Evolutionary conservation across 2,329 filamentous ascomycete genomes (phyloP), one percentile per base, ranked within the genome.

Genomic region (Zasmidium citrigriseum): DNA sequence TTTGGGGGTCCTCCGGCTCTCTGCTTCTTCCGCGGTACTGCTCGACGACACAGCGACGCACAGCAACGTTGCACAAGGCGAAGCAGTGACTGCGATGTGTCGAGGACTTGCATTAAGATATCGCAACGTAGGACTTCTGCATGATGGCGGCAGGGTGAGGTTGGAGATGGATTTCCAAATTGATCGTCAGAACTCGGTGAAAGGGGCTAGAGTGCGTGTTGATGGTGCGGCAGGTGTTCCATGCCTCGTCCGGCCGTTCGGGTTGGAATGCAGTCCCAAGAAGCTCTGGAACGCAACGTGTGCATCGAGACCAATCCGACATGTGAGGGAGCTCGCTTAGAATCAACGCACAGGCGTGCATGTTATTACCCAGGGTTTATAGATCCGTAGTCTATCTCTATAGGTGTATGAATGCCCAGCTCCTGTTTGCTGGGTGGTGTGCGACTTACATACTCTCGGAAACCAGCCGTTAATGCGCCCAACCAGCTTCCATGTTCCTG

Each of bases 301-400:
- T 25, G 38, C 18, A 21, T 21, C 55, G n/a, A 58, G 52, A 34
- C 25, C 41, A 29, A 38, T 52, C 38, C 41, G 49, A 44, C 23
- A 34, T 7, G 34, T 41, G 34, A 41, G 18, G 34, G 34, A 16
- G 34, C 34, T 41, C 18, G 5, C 18, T 41, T 4, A 9, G 18
- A 41, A 46, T 12, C 12, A 22, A 47, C 22, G 18, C 21, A 29
- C 16, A 14, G 23, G 3, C 10, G 25, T 46, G 41, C 41, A 27
- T 52, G 18, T 48, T 51, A 29, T 56, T 55, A 38, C 52, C 20
- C 27, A 22, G 18, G 24, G n/a, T 41, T 49, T 47, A 34, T 55
- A 49, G 56, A 51, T 61, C 59, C n/a, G 55, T 58, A 18, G 47
- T 61, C 59, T 61, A 58, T 52, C 22, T 58, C 47, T 61, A 61